Evolutionary conservation across 768 basidiomycete genomes (phyloP).

Genomic region (Tylopilus felleus): DNA sequence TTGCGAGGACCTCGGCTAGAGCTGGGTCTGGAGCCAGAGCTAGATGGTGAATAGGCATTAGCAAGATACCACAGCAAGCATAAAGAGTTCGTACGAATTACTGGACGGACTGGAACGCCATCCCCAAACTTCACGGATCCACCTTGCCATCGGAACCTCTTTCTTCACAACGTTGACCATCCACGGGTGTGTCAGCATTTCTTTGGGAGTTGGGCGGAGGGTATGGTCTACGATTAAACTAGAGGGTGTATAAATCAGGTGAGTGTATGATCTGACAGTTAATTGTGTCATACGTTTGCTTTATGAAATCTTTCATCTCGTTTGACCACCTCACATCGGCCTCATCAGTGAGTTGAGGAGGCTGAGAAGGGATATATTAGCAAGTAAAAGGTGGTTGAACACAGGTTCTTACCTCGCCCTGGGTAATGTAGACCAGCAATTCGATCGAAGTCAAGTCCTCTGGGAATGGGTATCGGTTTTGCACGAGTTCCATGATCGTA

Average conservation of each 20-base stretch:
- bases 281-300: slow-evolving; percentile 58
- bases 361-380: slow-evolving; percentile 41
- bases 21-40: slow-evolving; percentile 26
- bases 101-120: slow-evolving; percentile 50
- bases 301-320: slow-evolving; percentile 91
- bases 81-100: slow-evolving; percentile 18
- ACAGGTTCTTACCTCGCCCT: slow-evolving; percentile 56
- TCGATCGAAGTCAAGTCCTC: slow-evolving; percentile 92
- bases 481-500: slow-evolving; percentile 87
- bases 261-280: slow-evolving; percentile 1
- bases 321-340: slow-evolving; percentile 62
- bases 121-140: slow-evolving; percentile 83
- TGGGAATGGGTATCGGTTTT: slow-evolving; percentile 95
- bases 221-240: slow-evolving; percentile 70
- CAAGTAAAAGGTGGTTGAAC: slow-evolving; percentile 7
- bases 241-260: not conserved
- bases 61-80: not conserved
- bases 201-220: slow-evolving; percentile 74
- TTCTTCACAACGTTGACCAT: slow-evolving; percentile 71
- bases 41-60: slow-evolving; percentile 2
- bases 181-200: slow-evolving; percentile 85
- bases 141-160: slow-evolving; percentile 85
- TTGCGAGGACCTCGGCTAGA: slow-evolving; percentile 29
- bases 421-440: slow-evolving; percentile 85
- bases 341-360: slow-evolving; percentile 80